Evolutionary conservation across 768 basidiomycete genomes (phyloP).

Genomic region (Steccherinum ochraceum): DNA sequence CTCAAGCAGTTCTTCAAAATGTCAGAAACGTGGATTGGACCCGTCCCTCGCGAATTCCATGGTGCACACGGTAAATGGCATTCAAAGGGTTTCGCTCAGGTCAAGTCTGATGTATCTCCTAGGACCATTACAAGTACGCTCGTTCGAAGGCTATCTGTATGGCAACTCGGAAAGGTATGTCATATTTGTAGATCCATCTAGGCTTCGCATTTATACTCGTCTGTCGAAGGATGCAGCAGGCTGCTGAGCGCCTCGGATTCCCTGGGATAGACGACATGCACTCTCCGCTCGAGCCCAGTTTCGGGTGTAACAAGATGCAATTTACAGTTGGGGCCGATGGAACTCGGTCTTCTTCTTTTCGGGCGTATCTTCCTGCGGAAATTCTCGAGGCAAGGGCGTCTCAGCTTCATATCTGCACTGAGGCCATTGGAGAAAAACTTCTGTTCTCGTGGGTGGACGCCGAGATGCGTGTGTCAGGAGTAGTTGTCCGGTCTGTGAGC

Average conservation of each 20-base stretch:
- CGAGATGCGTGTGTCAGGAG: neutral
- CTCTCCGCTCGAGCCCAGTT: conserved; percentile 14
- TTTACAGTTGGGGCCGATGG: conserved; percentile 16
- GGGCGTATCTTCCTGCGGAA: conserved; percentile 14
- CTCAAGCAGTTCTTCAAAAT: conserved; percentile 28
- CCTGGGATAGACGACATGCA: conserved; percentile 17
- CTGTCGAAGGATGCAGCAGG: conserved; percentile 9
- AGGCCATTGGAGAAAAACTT: neutral
- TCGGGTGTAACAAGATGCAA: conserved; percentile 13
- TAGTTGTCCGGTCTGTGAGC: neutral
- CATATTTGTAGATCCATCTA: neutral
- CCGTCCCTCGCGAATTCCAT: no score
- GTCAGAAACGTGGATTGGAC: no score
- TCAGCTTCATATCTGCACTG: neutral
- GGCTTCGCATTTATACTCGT: neutral
- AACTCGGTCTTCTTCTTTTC: conserved; percentile 14
- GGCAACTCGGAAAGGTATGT: neutral
- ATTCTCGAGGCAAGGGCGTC: conserved; percentile 6
- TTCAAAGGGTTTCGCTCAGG: neutral
- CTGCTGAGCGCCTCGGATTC: conserved; percentile 14
- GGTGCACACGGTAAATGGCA: neutral
- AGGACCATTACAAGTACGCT: neutral
- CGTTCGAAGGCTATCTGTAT: neutral
- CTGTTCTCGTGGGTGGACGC: neutral
- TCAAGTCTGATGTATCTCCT: neutral